Evolutionary conservation across 768 basidiomycete species (phyloP).

Genomic region (Podaxis pistillaris): DNA sequence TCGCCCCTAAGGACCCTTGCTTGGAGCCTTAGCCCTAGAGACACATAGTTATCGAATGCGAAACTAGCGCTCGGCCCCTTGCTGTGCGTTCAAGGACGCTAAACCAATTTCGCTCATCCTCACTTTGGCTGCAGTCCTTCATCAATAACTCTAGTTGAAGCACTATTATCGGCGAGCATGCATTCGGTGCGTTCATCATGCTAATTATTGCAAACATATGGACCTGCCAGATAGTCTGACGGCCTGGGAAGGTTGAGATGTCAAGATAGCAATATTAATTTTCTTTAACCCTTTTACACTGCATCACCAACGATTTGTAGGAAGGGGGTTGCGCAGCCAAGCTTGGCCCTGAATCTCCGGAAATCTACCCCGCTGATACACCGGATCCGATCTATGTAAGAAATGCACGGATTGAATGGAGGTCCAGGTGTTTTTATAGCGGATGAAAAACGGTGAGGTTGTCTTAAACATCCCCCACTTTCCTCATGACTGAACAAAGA

Average conservation of each 20-base stretch:
- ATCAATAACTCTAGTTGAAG: neutral
- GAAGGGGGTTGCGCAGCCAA: slow-evolving; percentile 6
- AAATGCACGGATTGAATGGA: neutral
- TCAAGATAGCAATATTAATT: neutral
- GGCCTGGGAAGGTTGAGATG: neutral
- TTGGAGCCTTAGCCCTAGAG: no score
- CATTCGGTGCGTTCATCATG: neutral
- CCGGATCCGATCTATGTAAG: neutral
- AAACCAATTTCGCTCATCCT: neutral
- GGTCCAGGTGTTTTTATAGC: neutral
- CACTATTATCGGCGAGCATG: neutral
- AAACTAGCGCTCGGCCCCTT: neutral
- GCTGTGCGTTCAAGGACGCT: neutral
- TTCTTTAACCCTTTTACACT: neutral
- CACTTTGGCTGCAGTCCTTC: neutral
- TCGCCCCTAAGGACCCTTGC: neutral
- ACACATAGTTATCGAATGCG: neutral
- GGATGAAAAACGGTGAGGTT: neutral
- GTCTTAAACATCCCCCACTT: neutral
- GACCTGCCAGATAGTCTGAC: neutral
- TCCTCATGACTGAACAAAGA: slow-evolving; percentile 13
- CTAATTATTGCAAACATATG: neutral
- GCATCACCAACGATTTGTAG: neutral
- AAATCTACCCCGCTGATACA: neutral
- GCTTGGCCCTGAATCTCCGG: slow-evolving; percentile 3